Conservation (phyloP, 2,329 filamentous ascomycete genomes). For the Boeremia lycopersici region DNA sequence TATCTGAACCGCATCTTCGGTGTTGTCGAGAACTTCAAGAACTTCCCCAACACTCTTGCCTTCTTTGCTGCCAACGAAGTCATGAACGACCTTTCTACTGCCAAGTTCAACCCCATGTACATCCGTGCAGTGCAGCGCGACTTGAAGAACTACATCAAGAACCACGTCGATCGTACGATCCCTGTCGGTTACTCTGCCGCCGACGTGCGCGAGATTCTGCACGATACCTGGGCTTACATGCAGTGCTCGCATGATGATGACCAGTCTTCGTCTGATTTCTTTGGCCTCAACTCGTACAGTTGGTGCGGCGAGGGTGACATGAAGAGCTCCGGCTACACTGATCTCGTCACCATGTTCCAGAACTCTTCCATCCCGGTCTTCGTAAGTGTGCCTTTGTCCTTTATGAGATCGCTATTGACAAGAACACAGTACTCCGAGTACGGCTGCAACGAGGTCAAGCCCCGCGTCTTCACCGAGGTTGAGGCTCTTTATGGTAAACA, state of each 20-base stretch:
- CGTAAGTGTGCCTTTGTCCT: slow-evolving; percentile 27
- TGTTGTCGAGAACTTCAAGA: slow-evolving; percentile 70
- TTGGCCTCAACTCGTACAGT: slow-evolving; percentile 77
- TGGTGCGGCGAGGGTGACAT: slow-evolving; percentile 74
- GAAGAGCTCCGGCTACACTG: slow-evolving; percentile 64
- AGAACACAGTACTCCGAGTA: slow-evolving; percentile 69
- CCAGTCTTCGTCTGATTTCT: slow-evolving; percentile 72
- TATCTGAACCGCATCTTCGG: slow-evolving; percentile 66
- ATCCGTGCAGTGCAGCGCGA: slow-evolving; percentile 69
- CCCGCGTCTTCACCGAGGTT: slow-evolving; percentile 78
- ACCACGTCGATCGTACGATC: slow-evolving; percentile 62
- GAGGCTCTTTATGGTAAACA: slow-evolving; percentile 71
- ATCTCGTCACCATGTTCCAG: slow-evolving; percentile 68
- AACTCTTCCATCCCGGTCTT: slow-evolving; percentile 74
- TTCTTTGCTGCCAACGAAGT: slow-evolving; percentile 74
- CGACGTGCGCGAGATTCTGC: slow-evolving; percentile 74
- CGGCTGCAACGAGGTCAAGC: slow-evolving; percentile 71
- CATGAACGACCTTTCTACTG: slow-evolving; percentile 64
- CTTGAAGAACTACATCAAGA: slow-evolving; percentile 70
- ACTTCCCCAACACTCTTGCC: slow-evolving; percentile 68
- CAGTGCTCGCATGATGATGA: slow-evolving; percentile 65
- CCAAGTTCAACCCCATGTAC: slow-evolving; percentile 61
- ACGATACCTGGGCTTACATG: slow-evolving; percentile 78
- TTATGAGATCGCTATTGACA: not conserved
- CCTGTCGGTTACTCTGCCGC: slow-evolving; percentile 74